Evolutionary conservation across 306 rosid genomes (phyloP).

Genomic region (Dalbergia cochinchinensis): DNA sequence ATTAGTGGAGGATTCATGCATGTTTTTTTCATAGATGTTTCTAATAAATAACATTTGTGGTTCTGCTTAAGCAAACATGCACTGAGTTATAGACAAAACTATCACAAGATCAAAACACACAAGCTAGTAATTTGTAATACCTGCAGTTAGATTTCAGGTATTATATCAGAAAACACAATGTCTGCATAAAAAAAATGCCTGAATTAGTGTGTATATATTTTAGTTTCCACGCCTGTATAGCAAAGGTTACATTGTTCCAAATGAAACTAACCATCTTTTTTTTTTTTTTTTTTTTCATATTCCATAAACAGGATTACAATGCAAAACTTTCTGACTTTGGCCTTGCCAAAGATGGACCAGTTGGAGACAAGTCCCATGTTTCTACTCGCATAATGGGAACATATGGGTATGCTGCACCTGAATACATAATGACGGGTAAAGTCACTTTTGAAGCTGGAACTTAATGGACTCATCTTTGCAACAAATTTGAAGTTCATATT

Average conservation of each 20-base stretch:
- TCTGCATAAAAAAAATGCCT: neutral
- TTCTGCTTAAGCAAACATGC: conserved; percentile 21
- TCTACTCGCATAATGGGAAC: conserved; percentile 98
- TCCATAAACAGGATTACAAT: conserved; percentile 80
- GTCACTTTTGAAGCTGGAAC: neutral
- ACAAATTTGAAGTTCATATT: neutral
- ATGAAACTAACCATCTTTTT: conserved; percentile 15
- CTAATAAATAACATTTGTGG: neutral
- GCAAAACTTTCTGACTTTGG: conserved; percentile 98
- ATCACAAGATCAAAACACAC: conserved; percentile 28
- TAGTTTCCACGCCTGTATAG: neutral
- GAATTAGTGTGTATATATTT: neutral
- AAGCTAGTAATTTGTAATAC: neutral
- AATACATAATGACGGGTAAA: conserved; percentile 92
- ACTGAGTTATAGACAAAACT: neutral
- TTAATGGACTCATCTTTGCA: neutral
- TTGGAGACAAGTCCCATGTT: conserved; percentile 94
- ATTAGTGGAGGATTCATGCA: neutral
- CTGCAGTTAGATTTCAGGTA: neutral
- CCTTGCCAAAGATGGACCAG: conserved; percentile 97
- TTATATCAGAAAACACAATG: neutral
- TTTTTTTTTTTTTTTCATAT: conserved; percentile 1
- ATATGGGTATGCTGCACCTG: conserved; percentile 98
- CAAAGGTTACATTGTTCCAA: neutral
- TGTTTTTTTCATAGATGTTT: too few relatives aligned